These are phyloP conservation scores for Hymenoscyphus occultus DNA, from an alignment of 2,329 filamentous ascomycete species.

Conservation along the genomic window DNA sequence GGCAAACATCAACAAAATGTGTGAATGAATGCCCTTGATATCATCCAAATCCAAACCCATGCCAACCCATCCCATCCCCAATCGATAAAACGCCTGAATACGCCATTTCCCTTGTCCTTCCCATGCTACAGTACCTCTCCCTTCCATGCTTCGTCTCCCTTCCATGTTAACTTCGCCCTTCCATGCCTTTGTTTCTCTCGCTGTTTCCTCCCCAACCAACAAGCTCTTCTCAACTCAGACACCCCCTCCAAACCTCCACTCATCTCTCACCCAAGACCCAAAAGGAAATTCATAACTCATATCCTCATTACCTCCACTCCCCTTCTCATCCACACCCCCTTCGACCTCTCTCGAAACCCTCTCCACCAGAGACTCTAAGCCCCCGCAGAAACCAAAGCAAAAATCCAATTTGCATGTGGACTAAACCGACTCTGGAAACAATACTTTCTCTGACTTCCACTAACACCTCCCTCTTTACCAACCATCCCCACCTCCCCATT, in stretches of 20 bases:
- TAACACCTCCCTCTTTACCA: conserved; percentile 24
- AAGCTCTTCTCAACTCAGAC: neutral
- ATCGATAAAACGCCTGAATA: neutral
- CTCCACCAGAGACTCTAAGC: neutral
- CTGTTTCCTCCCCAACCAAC: neutral
- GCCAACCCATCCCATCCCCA: neutral
- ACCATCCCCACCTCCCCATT: conserved; percentile 27
- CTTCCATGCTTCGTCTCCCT: neutral
- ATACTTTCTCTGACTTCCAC: conserved; percentile 25
- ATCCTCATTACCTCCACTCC: neutral
- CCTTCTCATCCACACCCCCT: neutral
- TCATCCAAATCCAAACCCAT: too few relatives aligned
- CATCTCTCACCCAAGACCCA: neutral
- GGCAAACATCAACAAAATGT: too few relatives aligned
- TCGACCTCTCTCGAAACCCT: neutral
- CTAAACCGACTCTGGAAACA: conserved; percentile 20
- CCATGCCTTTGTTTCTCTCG: neutral
- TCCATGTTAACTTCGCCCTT: neutral
- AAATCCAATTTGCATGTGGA: conserved; percentile 27
- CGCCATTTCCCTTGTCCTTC: neutral
- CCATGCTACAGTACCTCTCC: too few relatives aligned
- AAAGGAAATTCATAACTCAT: conserved; percentile 9
- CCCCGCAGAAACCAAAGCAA: conserved; percentile 10
- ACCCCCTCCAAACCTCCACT: neutral
- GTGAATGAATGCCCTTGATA: too few relatives aligned